Evolutionary conservation across 202 grass and related monocot genomes (phyloP).

Genomic region (Dendrocalamus latiflorus): DNA sequence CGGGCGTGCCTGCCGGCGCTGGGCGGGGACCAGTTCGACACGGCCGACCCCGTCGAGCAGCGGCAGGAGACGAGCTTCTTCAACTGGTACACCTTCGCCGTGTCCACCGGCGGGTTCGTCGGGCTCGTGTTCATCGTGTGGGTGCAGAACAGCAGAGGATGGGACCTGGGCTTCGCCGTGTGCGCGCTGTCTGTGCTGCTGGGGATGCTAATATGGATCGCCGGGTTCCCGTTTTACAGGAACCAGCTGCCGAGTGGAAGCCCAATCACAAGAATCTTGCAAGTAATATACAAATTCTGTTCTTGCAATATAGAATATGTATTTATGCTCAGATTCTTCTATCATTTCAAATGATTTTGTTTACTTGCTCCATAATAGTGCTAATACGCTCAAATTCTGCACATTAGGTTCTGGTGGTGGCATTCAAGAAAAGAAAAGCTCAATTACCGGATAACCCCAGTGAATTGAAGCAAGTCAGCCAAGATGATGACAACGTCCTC

Average conservation of each 20-base stretch:
- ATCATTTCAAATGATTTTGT: no score
- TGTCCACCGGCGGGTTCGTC: slow-evolving; percentile 47
- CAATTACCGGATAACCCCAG: slow-evolving; percentile 10
- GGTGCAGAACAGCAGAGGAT: slow-evolving; percentile 53
- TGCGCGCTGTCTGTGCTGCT: no score
- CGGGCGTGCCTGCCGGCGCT: slow-evolving; percentile 52
- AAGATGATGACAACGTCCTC: background rate
- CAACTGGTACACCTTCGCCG: slow-evolving; percentile 65
- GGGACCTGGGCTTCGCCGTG: slow-evolving; percentile 64
- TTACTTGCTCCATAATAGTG: no score
- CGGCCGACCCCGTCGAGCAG: slow-evolving; percentile 29
- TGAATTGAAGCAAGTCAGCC: background rate
- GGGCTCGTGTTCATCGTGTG: slow-evolving; percentile 55
- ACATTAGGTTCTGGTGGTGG: slow-evolving; percentile 31
- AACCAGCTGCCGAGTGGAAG: no score
- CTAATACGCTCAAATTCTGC: background rate
- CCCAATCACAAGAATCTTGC: slow-evolving; percentile 51
- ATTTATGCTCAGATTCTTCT: no score
- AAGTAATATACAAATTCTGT: slow-evolving; percentile 15
- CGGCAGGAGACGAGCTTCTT: slow-evolving; percentile 53
- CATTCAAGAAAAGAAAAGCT: slow-evolving; percentile 39
- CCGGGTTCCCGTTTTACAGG: no score
- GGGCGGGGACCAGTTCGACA: slow-evolving; percentile 64
- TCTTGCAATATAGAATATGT: no score
- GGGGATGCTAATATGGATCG: no score